Evolutionary conservation across 306 rosid species (phyloP).

Genomic region (Prunus fruticosa): DNA sequence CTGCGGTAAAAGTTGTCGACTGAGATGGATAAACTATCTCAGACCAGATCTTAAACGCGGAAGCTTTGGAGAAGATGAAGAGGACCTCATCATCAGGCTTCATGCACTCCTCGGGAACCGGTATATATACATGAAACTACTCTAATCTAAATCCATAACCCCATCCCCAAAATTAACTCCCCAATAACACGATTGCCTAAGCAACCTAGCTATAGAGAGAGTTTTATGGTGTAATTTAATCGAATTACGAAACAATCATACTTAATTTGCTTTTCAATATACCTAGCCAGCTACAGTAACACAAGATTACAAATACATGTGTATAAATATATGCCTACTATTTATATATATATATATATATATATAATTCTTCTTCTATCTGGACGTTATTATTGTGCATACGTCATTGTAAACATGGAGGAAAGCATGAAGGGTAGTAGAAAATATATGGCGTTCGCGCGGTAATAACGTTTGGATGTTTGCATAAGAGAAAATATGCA

Average conservation of each 20-base stretch:
- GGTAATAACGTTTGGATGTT: too few relatives aligned
- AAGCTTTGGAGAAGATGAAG: slow-evolving; percentile 49
- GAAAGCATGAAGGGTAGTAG: too few relatives aligned
- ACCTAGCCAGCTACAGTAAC: not conserved
- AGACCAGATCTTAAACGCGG: slow-evolving; percentile 46
- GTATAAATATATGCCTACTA: not conserved
- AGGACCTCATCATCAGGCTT: slow-evolving; percentile 54
- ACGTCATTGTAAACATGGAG: too few relatives aligned
- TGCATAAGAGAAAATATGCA: too few relatives aligned
- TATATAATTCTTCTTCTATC: too few relatives aligned
- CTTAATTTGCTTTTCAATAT: not conserved
- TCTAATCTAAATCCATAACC: not conserved
- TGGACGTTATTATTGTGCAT: too few relatives aligned
- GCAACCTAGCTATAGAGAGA: not conserved
- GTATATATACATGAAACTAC: slow-evolving; percentile 9
- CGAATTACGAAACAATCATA: not conserved
- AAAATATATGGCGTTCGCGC: too few relatives aligned
- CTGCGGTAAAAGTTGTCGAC: slow-evolving; percentile 49
- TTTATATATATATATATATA: too few relatives aligned
- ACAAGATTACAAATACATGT: not conserved
- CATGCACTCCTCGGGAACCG: slow-evolving; percentile 58
- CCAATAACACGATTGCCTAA: not conserved
- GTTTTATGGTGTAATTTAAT: not conserved
- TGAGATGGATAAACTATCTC: slow-evolving; percentile 48
- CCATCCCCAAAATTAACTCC: not conserved